A percentile compares a stretch with the other conserved stretches of the same genome.
Conservation (phyloP, 345 rosid species). For the Eucalyptus sideroxylon region DNA sequence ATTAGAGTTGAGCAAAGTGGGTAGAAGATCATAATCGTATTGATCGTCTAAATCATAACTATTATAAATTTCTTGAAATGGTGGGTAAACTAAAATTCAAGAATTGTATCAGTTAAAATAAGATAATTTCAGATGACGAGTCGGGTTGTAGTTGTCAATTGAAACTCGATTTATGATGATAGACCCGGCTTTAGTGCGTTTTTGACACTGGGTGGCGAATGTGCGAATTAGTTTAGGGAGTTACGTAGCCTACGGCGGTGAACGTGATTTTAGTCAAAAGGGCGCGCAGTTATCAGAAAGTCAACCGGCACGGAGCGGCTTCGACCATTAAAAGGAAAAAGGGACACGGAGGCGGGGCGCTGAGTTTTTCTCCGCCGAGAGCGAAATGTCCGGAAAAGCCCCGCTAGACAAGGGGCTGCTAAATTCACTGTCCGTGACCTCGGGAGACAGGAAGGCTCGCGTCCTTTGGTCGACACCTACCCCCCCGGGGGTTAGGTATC, state of each 20-base stretch:
- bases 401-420: neutral
- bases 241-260: neutral
- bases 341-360: neutral
- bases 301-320: neutral
- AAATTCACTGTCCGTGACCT: neutral
- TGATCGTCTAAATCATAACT: rapidly evolving
- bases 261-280: neutral
- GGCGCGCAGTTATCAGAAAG: neutral
- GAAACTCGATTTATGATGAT: no score
- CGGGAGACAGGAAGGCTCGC: neutral
- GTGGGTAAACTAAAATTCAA: rapidly evolving
- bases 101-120: rapidly evolving
- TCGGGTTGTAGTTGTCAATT: rapidly evolving
- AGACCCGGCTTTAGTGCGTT: neutral
- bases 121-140: rapidly evolving
- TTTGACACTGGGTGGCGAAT: neutral
- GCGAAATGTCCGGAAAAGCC: neutral
- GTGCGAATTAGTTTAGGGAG: neutral
- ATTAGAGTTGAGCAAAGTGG: neutral
- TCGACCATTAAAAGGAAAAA: no score
- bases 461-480: neutral
- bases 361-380: neutral
- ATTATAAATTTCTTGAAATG: rapidly evolving
- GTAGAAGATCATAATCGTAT: rapidly evolving
- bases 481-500: neutral